Percentiles rank a stretch among this genome's conserved stretches.
These are phyloP conservation scores for Pharnaceum exiguum DNA, from an alignment of 148 eudicot species.

Conservation along the genomic window DNA sequence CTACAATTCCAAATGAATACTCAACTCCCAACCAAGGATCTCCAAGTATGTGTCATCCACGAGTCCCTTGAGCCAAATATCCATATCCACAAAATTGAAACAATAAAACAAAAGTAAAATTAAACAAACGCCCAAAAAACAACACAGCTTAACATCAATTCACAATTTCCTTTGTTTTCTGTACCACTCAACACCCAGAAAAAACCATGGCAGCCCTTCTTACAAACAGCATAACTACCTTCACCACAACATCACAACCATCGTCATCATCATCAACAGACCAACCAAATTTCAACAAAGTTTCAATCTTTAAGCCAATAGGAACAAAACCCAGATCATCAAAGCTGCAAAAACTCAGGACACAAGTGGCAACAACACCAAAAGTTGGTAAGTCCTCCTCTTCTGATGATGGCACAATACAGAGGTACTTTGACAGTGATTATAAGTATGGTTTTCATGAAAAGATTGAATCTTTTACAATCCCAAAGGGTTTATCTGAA, in stretches of 20 bases:
- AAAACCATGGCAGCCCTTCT: slow-evolving; percentile 65
- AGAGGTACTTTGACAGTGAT: slow-evolving; percentile 67
- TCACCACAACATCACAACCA: slow-evolving; percentile 24
- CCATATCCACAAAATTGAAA: slow-evolving; percentile 6
- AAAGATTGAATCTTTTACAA: slow-evolving; percentile 70
- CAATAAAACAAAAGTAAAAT: neutral
- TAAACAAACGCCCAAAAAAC: neutral
- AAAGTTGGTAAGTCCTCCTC: slow-evolving; percentile 27
- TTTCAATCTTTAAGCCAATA: slow-evolving; percentile 19
- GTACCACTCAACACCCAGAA: neutral
- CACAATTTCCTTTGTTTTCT: neutral
- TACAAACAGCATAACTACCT: slow-evolving; percentile 43
- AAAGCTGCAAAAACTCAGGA: slow-evolving; percentile 42
- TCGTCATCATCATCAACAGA: slow-evolving; percentile 34
- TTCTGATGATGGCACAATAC: slow-evolving; percentile 57
- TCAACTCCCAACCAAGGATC: neutral
- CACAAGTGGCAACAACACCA: slow-evolving; percentile 48
- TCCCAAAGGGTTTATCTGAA: slow-evolving; percentile 76
- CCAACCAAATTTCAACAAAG: slow-evolving; percentile 24
- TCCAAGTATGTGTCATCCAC: slow-evolving; percentile 32
- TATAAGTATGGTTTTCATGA: slow-evolving; percentile 77
- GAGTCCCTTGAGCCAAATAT: slow-evolving; percentile 9
- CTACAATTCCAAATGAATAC: too few species aligned
- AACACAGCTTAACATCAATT: neutral
- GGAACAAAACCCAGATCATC: slow-evolving; percentile 19